phyloP scores from a whole-genome alignment of 768 basidiomycete species.

The Chalciporus sphaerocephalus region DNA sequence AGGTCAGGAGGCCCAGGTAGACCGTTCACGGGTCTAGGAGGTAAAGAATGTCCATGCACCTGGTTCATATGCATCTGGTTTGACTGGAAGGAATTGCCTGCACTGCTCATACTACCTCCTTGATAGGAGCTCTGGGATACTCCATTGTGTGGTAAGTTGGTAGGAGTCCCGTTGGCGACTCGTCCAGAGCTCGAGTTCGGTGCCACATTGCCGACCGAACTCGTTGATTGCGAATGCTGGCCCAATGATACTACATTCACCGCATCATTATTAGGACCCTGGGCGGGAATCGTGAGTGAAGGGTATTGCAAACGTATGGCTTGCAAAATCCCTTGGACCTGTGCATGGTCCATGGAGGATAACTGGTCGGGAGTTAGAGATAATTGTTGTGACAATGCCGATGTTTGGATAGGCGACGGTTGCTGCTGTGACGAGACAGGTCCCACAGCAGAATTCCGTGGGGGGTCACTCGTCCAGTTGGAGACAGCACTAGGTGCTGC shows the following conservation, averaged over 20 bases:
- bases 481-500: background rate
- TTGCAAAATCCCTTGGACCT: conserved; percentile 15
- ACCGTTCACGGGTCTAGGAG: conserved; percentile 3
- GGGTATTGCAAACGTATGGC: conserved; percentile 14
- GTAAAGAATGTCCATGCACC: background rate
- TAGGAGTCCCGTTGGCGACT: background rate
- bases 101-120: background rate
- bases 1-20: conserved; percentile 4
- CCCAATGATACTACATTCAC: background rate
- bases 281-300: conserved; percentile 6
- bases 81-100: background rate
- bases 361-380: conserved; percentile 4
- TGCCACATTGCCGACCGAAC: background rate
- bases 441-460: background rate
- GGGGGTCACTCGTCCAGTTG: background rate
- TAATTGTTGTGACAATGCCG: conserved; percentile 1
- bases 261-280: background rate
- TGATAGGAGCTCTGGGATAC: conserved; percentile 1
- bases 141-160: background rate
- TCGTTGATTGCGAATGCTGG: background rate
- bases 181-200: background rate
- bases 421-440: background rate
- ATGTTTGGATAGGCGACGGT: background rate
- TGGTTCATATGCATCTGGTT: conserved; percentile 10
- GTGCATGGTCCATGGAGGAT: background rate